These are phyloP conservation scores for Draba incana DNA, from an alignment of 345 rosid genomes.

Conservation along the genomic window DNA sequence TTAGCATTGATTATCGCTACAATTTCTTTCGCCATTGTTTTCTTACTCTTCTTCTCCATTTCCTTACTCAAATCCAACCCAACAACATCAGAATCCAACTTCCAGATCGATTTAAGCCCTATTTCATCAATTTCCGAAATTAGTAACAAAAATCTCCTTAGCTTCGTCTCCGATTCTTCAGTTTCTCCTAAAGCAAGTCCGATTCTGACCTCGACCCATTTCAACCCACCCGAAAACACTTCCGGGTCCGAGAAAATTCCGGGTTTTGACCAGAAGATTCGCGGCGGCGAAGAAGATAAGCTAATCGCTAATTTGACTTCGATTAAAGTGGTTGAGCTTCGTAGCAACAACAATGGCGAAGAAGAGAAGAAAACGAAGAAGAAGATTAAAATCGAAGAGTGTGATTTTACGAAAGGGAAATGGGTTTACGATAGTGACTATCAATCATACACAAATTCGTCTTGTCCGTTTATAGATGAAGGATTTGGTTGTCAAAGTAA, in stretches of 20 bases:
- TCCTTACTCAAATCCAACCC: conserved; percentile 58
- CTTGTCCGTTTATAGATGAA: conserved; percentile 94
- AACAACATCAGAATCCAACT: conserved; percentile 2
- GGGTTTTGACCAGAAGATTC: conserved; percentile 30
- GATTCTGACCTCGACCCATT: conserved; percentile 45
- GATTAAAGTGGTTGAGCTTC: conserved; percentile 42
- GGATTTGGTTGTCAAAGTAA: conserved; percentile 82
- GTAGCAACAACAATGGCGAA: conserved; percentile 31
- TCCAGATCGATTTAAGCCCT: conserved; percentile 38
- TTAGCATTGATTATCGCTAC: conserved; percentile 53
- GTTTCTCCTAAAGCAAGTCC: conserved; percentile 34
- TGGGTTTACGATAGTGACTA: conserved; percentile 82
- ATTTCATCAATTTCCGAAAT: conserved; percentile 4
- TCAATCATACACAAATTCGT: conserved; percentile 68
- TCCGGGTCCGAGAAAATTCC: conserved; percentile 50
- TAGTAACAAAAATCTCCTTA: conserved; percentile 14
- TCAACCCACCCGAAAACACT: conserved; percentile 39
- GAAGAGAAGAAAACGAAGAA: conserved; percentile 44
- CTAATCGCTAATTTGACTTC: conserved; percentile 32
- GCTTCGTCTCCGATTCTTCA: conserved; percentile 42
- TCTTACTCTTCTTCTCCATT: conserved; percentile 56
- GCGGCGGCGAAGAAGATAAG: conserved; percentile 31
- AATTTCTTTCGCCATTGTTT: conserved; percentile 59
- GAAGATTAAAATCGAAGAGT: conserved; percentile 42
- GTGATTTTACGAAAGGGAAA: conserved; percentile 72